These are phyloP conservation scores for Rhizophagus sp. DNA, from an alignment of 192 early-diverging fungal genomes.

Conservation along the genomic window DNA sequence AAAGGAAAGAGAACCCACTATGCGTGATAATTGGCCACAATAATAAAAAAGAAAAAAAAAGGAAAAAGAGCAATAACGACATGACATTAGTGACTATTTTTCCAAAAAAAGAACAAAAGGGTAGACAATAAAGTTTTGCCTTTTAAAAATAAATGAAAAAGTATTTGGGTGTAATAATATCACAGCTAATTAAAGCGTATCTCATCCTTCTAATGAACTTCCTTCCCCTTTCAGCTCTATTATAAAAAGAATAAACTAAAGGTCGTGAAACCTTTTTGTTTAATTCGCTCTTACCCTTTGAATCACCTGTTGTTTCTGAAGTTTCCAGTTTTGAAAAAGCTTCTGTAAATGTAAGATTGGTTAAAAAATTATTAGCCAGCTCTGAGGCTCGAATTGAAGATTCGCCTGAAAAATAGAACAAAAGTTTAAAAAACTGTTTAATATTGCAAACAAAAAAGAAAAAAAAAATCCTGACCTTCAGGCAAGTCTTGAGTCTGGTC, in stretches of 20 bases:
- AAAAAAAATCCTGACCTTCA: background rate
- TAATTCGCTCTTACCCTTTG: background rate
- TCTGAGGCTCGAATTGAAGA: slow-evolving; percentile 4
- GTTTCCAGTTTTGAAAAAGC: background rate
- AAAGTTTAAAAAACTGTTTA: background rate
- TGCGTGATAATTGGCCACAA: slow-evolving; percentile 38
- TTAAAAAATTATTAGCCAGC: slow-evolving; percentile 20
- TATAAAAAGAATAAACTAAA: background rate
- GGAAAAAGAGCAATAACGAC: slow-evolving; percentile 16
- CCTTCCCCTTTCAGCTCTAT: background rate
- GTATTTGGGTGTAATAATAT: too few species aligned
- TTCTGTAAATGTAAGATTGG: background rate
- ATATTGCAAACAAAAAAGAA: background rate
- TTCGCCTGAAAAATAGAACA: background rate
- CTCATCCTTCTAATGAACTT: background rate
- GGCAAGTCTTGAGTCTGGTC: background rate
- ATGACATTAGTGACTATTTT: slow-evolving; percentile 29
- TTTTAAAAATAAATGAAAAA: background rate
- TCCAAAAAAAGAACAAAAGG: slow-evolving; percentile 18
- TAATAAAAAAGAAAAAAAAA: slow-evolving; percentile 24
- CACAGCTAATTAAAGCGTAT: background rate
- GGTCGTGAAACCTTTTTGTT: background rate
- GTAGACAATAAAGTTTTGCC: background rate
- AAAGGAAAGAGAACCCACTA: slow-evolving; percentile 37
- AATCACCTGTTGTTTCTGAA: background rate